Base-by-base conservation (phyloP, 495 filamentous ascomycete species). In the Penicillium canescens region DNA sequence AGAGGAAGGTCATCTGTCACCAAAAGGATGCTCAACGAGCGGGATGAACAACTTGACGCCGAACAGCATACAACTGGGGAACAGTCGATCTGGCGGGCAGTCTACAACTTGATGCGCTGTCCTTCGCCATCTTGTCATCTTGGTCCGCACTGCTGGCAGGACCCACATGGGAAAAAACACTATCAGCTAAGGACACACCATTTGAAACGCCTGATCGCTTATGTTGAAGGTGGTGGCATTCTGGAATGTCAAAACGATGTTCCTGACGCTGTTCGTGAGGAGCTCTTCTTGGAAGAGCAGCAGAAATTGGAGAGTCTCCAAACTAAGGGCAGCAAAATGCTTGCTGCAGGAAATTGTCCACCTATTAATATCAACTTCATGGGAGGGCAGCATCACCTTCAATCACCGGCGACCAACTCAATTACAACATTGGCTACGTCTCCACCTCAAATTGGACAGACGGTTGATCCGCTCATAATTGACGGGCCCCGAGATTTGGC, bases 151-250 rank as follows among this genome's bases (percentile, higher is more conserved):
- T 55, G 20, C 52, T 55, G 28, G 52, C 26, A 55, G 36, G 57
- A 59, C 49, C 49, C 50, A 9, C 33, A 53, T 2, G 21, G 43
- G 6, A 60, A 52, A 41, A 59, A 58, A 42, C 57, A 63, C 38
- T 60, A 61, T 44, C 52, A 42, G 26, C 37, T 66, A 3, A 47
- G 45, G 16, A 54, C 39, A 24, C 28, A 59, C 31, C 36, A 53
- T 51, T 45, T 66, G 43, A 61, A 54, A 31, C 52, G 31, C 24
- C 47, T 66, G 10, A 45, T 66, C n/a, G 35, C 52, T 31, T 63
- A 48, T 42, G 43, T 55, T 3, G 46, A 66, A n/a, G 21, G 52
- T 36, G 55, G 57, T 10, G 26, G 34, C 34, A 42, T 10, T 16
- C 38, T 66, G 7, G 16, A 42, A 37, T 57, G 42, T 28, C 44